Percentiles rank a stretch among this genome's conserved stretches.
Conservation (phyloP, 768 basidiomycete species). For the Piloderma croceum region DNA sequence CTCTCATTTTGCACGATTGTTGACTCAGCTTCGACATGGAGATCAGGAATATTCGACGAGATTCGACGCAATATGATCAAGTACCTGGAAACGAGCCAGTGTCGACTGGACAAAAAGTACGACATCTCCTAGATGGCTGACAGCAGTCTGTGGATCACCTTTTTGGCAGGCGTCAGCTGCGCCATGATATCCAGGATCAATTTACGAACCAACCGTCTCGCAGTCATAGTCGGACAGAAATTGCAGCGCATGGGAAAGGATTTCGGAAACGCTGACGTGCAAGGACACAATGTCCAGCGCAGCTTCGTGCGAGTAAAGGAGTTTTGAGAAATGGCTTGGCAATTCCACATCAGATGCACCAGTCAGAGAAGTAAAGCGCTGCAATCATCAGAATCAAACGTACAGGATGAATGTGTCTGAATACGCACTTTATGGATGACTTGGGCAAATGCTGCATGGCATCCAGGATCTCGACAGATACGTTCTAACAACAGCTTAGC, state of each 20-base stretch:
- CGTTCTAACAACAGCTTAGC: slow-evolving; percentile 27
- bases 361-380: slow-evolving; percentile 58
- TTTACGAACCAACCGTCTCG: slow-evolving; percentile 65
- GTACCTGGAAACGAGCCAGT: slow-evolving; percentile 59
- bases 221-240: slow-evolving; percentile 73
- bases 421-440: slow-evolving; percentile 50
- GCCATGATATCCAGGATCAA: background rate
- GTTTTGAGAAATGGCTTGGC: slow-evolving; percentile 63
- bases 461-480: slow-evolving; percentile 50
- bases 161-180: slow-evolving; percentile 3
- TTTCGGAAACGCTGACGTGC: slow-evolving; percentile 56
- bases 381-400: slow-evolving; percentile 7
- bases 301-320: slow-evolving; percentile 52
- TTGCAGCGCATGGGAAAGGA: slow-evolving; percentile 57
- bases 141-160: slow-evolving; percentile 84
- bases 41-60: background rate
- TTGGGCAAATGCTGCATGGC: slow-evolving; percentile 54
- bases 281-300: slow-evolving; percentile 66
- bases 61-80: slow-evolving; percentile 9
- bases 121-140: slow-evolving; percentile 73
- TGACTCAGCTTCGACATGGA: slow-evolving; percentile 37
- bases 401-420: background rate
- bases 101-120: slow-evolving; percentile 68
- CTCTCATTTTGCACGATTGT: slow-evolving; percentile 41
- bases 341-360: slow-evolving; percentile 58